Conservation (phyloP, 2,329 filamentous ascomycete genomes). For the Phialophora tarda region DNA sequence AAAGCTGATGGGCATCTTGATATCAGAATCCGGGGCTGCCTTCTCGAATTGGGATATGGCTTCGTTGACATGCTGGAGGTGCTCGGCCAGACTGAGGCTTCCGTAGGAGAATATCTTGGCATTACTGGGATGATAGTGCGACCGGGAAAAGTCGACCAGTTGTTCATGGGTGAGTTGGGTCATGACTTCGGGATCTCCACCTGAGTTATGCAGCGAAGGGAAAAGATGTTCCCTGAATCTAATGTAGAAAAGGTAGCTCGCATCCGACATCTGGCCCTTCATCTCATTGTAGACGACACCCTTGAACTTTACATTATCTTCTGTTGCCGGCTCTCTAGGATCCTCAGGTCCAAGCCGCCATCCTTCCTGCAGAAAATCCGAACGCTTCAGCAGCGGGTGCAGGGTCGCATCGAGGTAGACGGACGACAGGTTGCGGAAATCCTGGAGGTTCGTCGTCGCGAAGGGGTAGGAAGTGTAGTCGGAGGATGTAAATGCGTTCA, state of each 20-base stretch:
- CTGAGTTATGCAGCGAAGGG: conserved; percentile 93
- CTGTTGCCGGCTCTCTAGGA: conserved; percentile 58
- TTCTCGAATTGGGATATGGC: conserved; percentile 75
- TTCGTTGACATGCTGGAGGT: conserved; percentile 77
- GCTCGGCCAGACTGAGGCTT: conserved; percentile 82
- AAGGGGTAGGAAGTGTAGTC: conserved; percentile 98
- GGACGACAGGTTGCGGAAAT: conserved; percentile 94
- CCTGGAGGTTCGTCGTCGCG: conserved; percentile 91
- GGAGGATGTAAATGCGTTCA: conserved; percentile 97
- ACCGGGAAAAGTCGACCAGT: conserved; percentile 82
- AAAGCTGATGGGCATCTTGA: conserved; percentile 78
- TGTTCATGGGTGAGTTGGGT: conserved; percentile 93
- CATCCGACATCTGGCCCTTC: conserved; percentile 99
- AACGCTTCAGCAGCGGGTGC: conserved; percentile 83
- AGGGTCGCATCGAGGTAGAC: conserved; percentile 96
- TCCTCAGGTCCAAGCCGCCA: conserved; percentile 97
- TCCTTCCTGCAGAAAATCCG: conserved; percentile 94
- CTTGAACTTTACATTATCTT: conserved; percentile 75
- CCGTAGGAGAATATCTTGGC: conserved; percentile 96
- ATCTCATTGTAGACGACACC: conserved; percentile 99
- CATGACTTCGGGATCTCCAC: conserved; percentile 94
- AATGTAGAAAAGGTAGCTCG: conserved; percentile 94
- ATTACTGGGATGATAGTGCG: conserved; percentile 97
- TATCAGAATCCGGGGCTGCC: conserved; percentile 70
- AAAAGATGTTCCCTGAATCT: conserved; percentile 94